A percentile compares a stretch with the other conserved stretches of the same genome.
phyloP scores from a whole-genome alignment of 1,284 basidiomycete species.

The Ceratobasidium sp. region DNA sequence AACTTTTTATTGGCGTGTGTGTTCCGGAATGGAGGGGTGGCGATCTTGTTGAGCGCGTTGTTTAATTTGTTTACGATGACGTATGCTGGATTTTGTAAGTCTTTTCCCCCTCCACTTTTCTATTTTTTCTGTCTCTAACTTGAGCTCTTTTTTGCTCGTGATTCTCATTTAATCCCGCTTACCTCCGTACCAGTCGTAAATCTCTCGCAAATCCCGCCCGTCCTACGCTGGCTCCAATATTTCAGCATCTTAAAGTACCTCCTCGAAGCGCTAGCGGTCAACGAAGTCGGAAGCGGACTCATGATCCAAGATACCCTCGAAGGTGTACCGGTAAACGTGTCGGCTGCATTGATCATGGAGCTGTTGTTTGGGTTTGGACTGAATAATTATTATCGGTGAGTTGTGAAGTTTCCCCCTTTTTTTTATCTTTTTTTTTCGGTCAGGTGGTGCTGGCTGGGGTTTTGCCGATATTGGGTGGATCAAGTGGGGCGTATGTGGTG shows the following conservation, averaged over 20 bases:
- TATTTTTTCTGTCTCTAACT: conserved; percentile 9
- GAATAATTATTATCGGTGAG: conserved; percentile 78
- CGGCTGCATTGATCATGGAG: conserved; percentile 85
- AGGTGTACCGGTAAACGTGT: conserved; percentile 84
- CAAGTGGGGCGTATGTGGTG: too few relatives aligned
- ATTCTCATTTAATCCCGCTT: too few relatives aligned
- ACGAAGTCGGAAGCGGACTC: conserved; percentile 87
- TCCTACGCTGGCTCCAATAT: conserved; percentile 90
- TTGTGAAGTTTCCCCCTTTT: background rate
- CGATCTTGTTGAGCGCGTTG: conserved; percentile 84
- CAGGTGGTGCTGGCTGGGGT: background rate
- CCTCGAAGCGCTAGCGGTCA: conserved; percentile 86
- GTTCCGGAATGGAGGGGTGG: conserved; percentile 87
- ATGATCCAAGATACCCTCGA: conserved; percentile 83
- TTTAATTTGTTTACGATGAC: conserved; percentile 83
- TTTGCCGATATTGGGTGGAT: background rate
- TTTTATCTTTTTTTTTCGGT: background rate
- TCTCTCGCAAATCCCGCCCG: conserved; percentile 80
- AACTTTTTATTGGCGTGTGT: conserved; percentile 88
- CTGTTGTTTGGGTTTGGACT: conserved; percentile 85
- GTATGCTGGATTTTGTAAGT: conserved; percentile 78
- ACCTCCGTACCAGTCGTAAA: conserved; percentile 71
- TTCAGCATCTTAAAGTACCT: conserved; percentile 72
- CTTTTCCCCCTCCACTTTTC: background rate
- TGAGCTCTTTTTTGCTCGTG: too few relatives aligned